Evolutionary conservation across 2,329 filamentous ascomycete genomes (phyloP).

Genomic region (Pseudopithomyces maydicus): DNA sequence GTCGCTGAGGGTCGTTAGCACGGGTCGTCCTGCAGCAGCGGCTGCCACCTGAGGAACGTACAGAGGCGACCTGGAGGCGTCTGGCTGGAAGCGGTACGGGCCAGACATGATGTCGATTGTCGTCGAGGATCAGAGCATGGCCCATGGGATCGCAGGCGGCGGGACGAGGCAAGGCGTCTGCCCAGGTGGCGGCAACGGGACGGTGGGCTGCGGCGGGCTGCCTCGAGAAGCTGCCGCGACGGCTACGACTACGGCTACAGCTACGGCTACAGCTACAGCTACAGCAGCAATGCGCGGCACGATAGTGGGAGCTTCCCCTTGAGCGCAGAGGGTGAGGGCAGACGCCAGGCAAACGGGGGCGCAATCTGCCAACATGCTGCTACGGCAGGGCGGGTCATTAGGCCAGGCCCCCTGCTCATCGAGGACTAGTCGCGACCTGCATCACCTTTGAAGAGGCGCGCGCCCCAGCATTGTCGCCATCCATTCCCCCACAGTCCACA

Average conservation of each 20-base stretch:
- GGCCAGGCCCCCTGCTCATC: neutral
- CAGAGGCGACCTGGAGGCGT: constrained; percentile 45
- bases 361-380: constrained; percentile 1
- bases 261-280: too few species aligned
- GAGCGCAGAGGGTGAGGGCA: neutral
- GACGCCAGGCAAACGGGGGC: constrained; percentile 1
- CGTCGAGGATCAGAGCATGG: constrained; percentile 12
- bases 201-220: too few species aligned
- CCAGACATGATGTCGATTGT: constrained; percentile 40
- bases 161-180: constrained; percentile 2
- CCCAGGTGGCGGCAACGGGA: neutral
- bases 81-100: constrained; percentile 47
- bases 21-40: neutral
- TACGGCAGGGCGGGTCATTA: neutral
- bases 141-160: neutral
- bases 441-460: neutral
- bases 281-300: neutral
- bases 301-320: neutral
- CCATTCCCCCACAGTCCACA: neutral
- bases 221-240: too few species aligned
- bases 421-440: neutral
- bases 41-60: constrained; percentile 23
- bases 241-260: too few species aligned
- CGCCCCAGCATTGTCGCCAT: neutral
- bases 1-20: constrained; percentile 23